These are phyloP conservation scores for Neurospora sp. DNA, from an alignment of 495 filamentous ascomycete genomes.

Conservation along the genomic window DNA sequence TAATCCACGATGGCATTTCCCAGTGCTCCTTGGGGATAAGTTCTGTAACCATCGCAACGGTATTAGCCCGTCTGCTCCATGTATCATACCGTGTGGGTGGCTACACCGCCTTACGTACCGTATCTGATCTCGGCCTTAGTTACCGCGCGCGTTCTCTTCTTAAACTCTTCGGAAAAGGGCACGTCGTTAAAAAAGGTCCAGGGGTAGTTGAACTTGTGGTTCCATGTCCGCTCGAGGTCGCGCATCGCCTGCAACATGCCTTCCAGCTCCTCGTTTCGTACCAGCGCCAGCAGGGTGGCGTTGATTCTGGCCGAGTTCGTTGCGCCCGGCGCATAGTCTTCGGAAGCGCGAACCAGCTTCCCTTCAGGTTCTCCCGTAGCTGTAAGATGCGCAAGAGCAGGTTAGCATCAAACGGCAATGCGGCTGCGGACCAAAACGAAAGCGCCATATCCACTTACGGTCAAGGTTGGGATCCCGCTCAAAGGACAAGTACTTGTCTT, in stretches of 20 bases:
- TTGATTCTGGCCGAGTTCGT: constrained; percentile 72
- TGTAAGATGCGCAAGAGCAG: constrained; percentile 24
- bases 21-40: constrained; percentile 90
- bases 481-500: constrained; percentile 38
- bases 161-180: constrained; percentile 88
- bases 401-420: constrained; percentile 1
- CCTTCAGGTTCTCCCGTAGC: constrained; percentile 76
- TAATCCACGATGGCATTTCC: constrained; percentile 87
- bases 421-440: not conserved
- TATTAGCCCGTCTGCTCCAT: not conserved
- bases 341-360: constrained; percentile 56
- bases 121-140: constrained; percentile 82
- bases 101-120: constrained; percentile 40
- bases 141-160: constrained; percentile 58
- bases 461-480: constrained; percentile 73
- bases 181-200: constrained; percentile 99
- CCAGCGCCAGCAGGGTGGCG: constrained; percentile 86
- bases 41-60: constrained; percentile 40
- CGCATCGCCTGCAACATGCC: constrained; percentile 78
- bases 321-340: constrained; percentile 62
- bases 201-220: constrained; percentile 98
- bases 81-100: not conserved
- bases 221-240: constrained; percentile 92
- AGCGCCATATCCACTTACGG: constrained; percentile 47
- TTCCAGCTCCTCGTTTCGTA: constrained; percentile 79